phyloP scores from a whole-genome alignment of 2,329 filamentous ascomycete genomes.

The Ascochyta koolunga region DNA sequence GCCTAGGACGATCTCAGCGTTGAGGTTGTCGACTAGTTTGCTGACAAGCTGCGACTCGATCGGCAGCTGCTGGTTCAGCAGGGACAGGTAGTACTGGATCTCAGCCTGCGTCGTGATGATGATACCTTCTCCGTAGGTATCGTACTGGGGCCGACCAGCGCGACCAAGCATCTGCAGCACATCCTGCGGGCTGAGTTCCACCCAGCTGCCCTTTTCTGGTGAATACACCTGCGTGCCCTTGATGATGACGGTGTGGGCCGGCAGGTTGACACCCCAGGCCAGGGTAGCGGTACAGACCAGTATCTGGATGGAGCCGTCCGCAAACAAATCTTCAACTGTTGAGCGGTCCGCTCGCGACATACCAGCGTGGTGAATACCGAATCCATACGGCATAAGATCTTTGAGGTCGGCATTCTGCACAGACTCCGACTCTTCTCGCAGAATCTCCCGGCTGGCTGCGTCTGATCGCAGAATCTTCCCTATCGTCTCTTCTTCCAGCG shows the following conservation, averaged over 20 bases:
- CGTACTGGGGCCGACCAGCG: constrained; percentile 93
- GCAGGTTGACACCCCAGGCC: constrained; percentile 98
- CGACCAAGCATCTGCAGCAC: constrained; percentile 98
- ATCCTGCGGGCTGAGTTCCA: constrained; percentile 95
- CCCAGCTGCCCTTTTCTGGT: constrained; percentile 97
- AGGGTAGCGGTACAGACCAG: constrained; percentile 97
- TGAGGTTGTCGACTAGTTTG: constrained; percentile 92
- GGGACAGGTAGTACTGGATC: constrained; percentile 95
- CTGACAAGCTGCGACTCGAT: constrained; percentile 97
- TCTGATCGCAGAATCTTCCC: constrained; percentile 93
- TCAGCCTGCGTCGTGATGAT: constrained; percentile 96
- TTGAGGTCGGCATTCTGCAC: constrained; percentile 89
- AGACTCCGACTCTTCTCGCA: constrained; percentile 81
- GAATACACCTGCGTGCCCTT: constrained; percentile 99
- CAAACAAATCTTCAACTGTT: constrained; percentile 92
- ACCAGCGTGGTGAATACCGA: constrained; percentile 97
- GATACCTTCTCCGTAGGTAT: constrained; percentile 97
- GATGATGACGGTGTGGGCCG: constrained; percentile 97
- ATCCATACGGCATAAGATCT: constrained; percentile 92
- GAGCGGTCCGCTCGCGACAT: constrained; percentile 96
- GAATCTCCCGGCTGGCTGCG: constrained; percentile 85
- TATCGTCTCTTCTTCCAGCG: constrained; percentile 95
- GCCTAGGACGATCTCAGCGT: constrained; percentile 93
- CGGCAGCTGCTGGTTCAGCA: constrained; percentile 95
- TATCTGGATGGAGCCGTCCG: constrained; percentile 89